phyloP scores from a whole-genome alignment of 371 early-diverging fungal species.

The Blakeslea trispora region DNA sequence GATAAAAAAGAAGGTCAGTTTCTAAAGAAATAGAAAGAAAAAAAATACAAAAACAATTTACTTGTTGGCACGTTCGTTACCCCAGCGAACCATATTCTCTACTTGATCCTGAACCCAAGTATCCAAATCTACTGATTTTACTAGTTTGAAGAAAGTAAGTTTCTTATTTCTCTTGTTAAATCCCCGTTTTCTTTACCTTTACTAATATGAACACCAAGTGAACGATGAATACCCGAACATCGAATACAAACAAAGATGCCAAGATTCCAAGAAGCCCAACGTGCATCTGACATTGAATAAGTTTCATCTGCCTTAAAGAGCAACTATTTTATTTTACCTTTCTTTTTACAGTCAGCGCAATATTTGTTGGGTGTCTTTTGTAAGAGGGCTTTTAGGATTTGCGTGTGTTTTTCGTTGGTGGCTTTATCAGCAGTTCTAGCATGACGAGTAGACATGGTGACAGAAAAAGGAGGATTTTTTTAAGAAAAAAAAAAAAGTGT shows the following conservation, averaged over 20 bases:
- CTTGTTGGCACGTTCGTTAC: slow-evolving; percentile 80
- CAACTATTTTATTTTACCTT: slow-evolving; percentile 60
- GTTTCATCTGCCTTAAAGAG: too few relatives aligned
- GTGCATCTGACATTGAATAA: slow-evolving; percentile 72
- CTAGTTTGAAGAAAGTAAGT: too few relatives aligned
- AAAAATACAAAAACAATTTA: too few relatives aligned
- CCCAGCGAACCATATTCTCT: slow-evolving; percentile 81
- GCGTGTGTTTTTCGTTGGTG: slow-evolving; percentile 69
- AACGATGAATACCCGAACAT: slow-evolving; percentile 86
- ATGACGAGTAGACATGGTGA: slow-evolving; percentile 70
- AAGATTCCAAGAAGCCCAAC: slow-evolving; percentile 89
- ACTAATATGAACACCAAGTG: slow-evolving; percentile 83
- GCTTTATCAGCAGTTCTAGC: slow-evolving; percentile 76
- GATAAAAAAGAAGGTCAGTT: not conserved
- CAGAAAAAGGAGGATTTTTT: too few relatives aligned
- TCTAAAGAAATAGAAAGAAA: too few relatives aligned
- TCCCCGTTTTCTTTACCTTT: slow-evolving; percentile 59
- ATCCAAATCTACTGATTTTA: slow-evolving; percentile 85
- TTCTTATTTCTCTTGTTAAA: too few relatives aligned
- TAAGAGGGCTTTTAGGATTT: slow-evolving; percentile 73
- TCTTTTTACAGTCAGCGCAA: slow-evolving; percentile 84
- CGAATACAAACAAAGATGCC: slow-evolving; percentile 87
- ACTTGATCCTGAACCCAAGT: slow-evolving; percentile 88
- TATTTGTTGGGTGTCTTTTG: slow-evolving; percentile 70
- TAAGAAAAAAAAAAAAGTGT: too few relatives aligned